Conservation (phyloP, 371 early-diverging fungal genomes). For the Choanephora cucurbitarum region DNA sequence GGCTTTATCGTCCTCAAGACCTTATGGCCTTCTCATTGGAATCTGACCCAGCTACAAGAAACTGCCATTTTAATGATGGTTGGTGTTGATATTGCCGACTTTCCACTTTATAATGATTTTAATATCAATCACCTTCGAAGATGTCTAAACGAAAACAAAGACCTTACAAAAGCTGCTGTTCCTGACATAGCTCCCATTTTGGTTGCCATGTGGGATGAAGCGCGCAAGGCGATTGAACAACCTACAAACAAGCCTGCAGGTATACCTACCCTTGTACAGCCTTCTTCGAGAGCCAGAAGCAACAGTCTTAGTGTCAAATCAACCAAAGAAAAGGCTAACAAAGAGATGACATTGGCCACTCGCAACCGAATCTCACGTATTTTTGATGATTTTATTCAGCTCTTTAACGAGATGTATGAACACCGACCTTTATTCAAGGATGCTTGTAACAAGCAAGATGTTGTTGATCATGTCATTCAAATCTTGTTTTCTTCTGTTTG, state of each 20-base stretch:
- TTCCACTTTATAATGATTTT: slow-evolving; percentile 47
- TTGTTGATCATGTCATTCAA: slow-evolving; percentile 55
- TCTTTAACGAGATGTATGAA: slow-evolving; percentile 59
- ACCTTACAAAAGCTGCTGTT: slow-evolving; percentile 17
- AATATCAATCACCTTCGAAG: slow-evolving; percentile 55
- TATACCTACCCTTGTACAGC: slow-evolving; percentile 4
- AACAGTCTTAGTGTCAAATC: slow-evolving; percentile 17
- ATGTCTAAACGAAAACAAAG: slow-evolving; percentile 27
- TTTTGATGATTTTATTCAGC: slow-evolving; percentile 54
- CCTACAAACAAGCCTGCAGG: slow-evolving; percentile 6
- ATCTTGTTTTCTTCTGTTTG: slow-evolving; percentile 61
- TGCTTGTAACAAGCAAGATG: slow-evolving; percentile 55
- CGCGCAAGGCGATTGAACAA: slow-evolving; percentile 16
- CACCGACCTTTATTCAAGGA: slow-evolving; percentile 59
- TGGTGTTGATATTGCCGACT: slow-evolving; percentile 60
- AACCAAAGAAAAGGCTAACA: slow-evolving; percentile 4
- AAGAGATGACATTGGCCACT: slow-evolving; percentile 1
- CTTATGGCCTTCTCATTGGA: slow-evolving; percentile 64
- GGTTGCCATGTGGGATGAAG: slow-evolving; percentile 35
- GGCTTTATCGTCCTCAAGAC: slow-evolving; percentile 62
- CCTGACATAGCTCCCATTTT: slow-evolving; percentile 42
- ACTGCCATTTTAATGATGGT: slow-evolving; percentile 58
- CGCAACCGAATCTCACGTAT: slow-evolving; percentile 7
- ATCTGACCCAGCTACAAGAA: slow-evolving; percentile 62
- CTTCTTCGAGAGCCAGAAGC: slow-evolving; percentile 19